Conservation (phyloP, 345 rosid species). For the Stellera chamaejasme region DNA sequence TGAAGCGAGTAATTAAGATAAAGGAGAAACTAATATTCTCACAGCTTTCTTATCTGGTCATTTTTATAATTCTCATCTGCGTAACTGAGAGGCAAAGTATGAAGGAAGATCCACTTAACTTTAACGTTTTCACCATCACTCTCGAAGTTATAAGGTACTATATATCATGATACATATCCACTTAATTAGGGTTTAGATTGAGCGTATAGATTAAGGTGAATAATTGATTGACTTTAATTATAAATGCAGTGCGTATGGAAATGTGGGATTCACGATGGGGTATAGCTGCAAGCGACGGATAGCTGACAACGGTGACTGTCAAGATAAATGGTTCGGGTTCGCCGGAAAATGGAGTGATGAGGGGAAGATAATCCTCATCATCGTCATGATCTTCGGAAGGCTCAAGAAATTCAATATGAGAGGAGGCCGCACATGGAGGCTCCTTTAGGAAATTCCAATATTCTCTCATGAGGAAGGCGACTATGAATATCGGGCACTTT, state of each 20-base stretch:
- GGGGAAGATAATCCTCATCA: conserved; percentile 28
- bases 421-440: conserved; percentile 36
- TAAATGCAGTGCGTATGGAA: conserved; percentile 30
- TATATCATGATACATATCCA: no score
- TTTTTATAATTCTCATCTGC: conserved; percentile 26
- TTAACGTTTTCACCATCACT: conserved; percentile 20
- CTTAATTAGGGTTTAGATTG: background rate
- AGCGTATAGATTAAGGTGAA: no score
- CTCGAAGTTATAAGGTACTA: conserved; percentile 28
- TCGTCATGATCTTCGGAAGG: conserved; percentile 38
- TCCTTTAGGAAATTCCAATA: background rate
- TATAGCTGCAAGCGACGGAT: conserved; percentile 30
- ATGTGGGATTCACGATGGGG: conserved; percentile 35
- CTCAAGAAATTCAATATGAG: conserved; percentile 31
- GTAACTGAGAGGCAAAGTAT: conserved; percentile 26
- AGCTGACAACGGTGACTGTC: conserved; percentile 5
- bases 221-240: no score
- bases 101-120: conserved; percentile 33
- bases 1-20: conserved; percentile 2
- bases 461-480: no score
- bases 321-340: conserved; percentile 28
- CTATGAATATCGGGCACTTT: no score
- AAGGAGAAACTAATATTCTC: conserved; percentile 21
- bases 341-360: conserved; percentile 30
- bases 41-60: conserved; percentile 22